phyloP scores from a whole-genome alignment of 345 rosid species.

The Gossypium sturtianum region DNA sequence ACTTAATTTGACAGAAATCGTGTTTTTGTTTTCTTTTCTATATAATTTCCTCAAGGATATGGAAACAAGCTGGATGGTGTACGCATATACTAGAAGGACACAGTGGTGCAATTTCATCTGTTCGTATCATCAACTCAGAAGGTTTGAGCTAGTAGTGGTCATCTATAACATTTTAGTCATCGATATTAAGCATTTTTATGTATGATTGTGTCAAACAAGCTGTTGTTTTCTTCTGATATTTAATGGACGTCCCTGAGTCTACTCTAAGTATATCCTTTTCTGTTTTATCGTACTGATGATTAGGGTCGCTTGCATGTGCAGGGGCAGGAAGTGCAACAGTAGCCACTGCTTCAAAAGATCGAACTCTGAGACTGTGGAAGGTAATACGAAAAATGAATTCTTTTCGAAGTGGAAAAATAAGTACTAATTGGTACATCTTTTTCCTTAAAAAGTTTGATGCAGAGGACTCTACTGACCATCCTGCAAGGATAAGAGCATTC shows the following conservation, averaged over 20 bases:
- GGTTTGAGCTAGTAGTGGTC: conserved; percentile 60
- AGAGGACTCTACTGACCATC: conserved; percentile 33
- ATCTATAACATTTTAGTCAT: not conserved
- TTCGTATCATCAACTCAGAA: conserved; percentile 43
- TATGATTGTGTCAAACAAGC: no score
- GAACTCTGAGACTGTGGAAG: conserved; percentile 86
- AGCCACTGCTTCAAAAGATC: conserved; percentile 94
- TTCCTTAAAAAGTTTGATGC: conserved; percentile 43
- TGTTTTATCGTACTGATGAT: not conserved
- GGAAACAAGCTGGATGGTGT: conserved; percentile 73
- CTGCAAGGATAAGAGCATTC: conserved; percentile 54
- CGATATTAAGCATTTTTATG: not conserved
- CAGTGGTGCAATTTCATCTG: conserved; percentile 61
- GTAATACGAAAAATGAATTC: conserved; percentile 36
- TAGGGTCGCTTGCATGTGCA: conserved; percentile 19
- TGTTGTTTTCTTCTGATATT: no score
- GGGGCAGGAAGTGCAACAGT: conserved; percentile 42
- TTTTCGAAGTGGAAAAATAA: conserved; percentile 7
- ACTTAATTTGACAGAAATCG: not conserved
- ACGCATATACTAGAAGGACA: conserved; percentile 85
- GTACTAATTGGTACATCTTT: conserved; percentile 11
- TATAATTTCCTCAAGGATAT: conserved; percentile 38
- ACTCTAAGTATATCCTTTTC: not conserved
- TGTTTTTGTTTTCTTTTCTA: not conserved
- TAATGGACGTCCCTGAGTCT: no score